Base-by-base conservation (phyloP, 164 flowering plant genomes). In the Dillenia suffruticosa region DNA sequence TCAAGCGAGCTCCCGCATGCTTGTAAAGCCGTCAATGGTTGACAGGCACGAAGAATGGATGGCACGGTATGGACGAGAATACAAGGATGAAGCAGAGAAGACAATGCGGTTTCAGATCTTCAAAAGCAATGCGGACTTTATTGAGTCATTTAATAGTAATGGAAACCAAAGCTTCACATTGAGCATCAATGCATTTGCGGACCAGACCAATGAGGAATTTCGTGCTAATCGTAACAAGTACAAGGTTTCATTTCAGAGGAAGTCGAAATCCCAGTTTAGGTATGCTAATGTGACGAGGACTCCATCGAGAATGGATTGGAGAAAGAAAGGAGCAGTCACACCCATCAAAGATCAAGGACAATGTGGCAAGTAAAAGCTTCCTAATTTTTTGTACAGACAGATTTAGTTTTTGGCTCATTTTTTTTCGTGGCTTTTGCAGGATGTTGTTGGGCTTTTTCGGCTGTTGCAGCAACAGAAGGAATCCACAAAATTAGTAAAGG, bases 151-250 rank as follows among this genome's bases (percentile, higher is more conserved):
- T 26, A 26, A 26, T 26, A 26, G 40, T 26, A 26, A 32, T 8
- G 52, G 24, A 11, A 46, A 32, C 12, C 48, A 45, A 40, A 17
- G 24, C 16, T 44, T 46, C 46, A 57, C 44, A 26, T 55, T 65
- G 10, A 56, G 62, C 13, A 40, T 65, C 15, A 65, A 65, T 57
- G 51, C 43, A 32, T 56, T 57, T 65, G 62, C 62, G 8, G 68
- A 65, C 44, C n/a, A 12, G 44, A 63, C 67, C 8, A 46, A 54
- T 40, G 67, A 63, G 46, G 67, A 63, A 17, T 63, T 63, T 50
- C 19, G 40, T n/a, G 68, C 68, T 19, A 57, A 61, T 12, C 22
- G 15, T 10, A 65, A 49, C 32, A 55, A 55, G n/a, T 57, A 7
- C 60, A 57, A 65, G 50, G 12, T 49, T 9, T 16, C 40, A 12